These are phyloP conservation scores for Talaromyces adpressus DNA, from an alignment of 495 filamentous ascomycete genomes.

Conservation along the genomic window DNA sequence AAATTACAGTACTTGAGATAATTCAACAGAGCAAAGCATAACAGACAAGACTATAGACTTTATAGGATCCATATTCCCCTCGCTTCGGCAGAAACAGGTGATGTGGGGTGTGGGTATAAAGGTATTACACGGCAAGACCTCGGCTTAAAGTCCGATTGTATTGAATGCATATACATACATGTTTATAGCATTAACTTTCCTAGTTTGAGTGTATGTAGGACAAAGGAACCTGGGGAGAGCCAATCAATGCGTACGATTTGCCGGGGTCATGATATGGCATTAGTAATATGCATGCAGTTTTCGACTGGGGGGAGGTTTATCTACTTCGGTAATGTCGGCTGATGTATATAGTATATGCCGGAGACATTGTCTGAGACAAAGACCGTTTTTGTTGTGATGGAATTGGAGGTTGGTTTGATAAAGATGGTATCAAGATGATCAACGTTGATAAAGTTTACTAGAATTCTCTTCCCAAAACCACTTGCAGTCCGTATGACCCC, in stretches of 20 bases:
- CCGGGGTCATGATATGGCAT: neutral
- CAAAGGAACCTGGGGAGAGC: neutral
- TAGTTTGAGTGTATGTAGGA: neutral
- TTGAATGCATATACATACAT: neutral
- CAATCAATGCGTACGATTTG: neutral
- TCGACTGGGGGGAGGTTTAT: neutral
- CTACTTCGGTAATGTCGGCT: neutral
- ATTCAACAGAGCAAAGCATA: neutral
- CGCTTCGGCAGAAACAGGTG: neutral
- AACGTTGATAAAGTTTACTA: conserved; percentile 56
- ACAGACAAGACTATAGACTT: neutral
- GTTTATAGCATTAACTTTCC: neutral
- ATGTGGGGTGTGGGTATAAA: neutral
- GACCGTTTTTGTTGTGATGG: neutral
- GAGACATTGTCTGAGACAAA: neutral
- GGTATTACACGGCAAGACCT: neutral
- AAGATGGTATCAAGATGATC: conserved; percentile 12
- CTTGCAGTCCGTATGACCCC: conserved; percentile 74
- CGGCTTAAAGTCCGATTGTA: neutral
- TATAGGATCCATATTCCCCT: neutral
- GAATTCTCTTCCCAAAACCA: conserved; percentile 80
- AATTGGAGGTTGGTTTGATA: neutral
- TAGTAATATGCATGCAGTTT: neutral
- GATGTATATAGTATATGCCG: neutral
- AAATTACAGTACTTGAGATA: neutral